Conservation (phyloP, 2,329 filamentous ascomycete species). For the Fusarium nisikadoi region DNA sequence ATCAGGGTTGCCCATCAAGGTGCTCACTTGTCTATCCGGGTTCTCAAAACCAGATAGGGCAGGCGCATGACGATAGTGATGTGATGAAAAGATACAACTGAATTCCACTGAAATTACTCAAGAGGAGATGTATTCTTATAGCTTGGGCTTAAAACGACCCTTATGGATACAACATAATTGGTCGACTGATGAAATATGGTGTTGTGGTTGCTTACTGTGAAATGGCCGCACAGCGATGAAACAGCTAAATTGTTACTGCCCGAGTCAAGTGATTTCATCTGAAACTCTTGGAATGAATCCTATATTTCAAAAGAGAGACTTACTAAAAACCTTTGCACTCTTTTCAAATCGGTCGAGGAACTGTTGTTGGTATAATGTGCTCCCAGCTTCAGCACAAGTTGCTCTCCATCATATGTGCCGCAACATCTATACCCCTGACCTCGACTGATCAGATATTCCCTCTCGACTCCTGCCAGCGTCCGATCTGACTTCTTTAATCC, state of each 20-base stretch:
- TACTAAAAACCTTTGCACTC: accelerated
- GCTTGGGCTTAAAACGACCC: not conserved
- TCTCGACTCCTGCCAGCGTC: no score
- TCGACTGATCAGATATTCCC: not conserved
- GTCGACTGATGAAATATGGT: not conserved
- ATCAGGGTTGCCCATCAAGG: conserved; percentile 47
- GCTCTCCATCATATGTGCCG: not conserved
- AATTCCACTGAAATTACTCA: accelerated
- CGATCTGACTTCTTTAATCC: accelerated
- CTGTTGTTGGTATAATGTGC: not conserved
- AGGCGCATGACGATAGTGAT: conserved; percentile 7
- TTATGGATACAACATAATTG: not conserved
- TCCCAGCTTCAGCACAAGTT: not conserved
- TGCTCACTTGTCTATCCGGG: conserved; percentile 40
- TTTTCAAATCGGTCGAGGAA: not conserved
- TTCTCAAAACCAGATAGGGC: conserved; percentile 31
- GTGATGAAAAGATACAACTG: conserved; percentile 4
- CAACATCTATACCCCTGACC: not conserved
- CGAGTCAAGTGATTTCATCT: not conserved
- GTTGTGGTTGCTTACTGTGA: not conserved
- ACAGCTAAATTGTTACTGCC: not conserved
- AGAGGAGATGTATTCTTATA: conserved; percentile 2
- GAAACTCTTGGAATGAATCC: not conserved
- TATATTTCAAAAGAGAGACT: not conserved
- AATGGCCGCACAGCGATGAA: not conserved